Evolutionary conservation across 2,329 filamentous ascomycete genomes (phyloP), one percentile per base, ranked within the genome.

Genomic region (Hortaea werneckii): DNA sequence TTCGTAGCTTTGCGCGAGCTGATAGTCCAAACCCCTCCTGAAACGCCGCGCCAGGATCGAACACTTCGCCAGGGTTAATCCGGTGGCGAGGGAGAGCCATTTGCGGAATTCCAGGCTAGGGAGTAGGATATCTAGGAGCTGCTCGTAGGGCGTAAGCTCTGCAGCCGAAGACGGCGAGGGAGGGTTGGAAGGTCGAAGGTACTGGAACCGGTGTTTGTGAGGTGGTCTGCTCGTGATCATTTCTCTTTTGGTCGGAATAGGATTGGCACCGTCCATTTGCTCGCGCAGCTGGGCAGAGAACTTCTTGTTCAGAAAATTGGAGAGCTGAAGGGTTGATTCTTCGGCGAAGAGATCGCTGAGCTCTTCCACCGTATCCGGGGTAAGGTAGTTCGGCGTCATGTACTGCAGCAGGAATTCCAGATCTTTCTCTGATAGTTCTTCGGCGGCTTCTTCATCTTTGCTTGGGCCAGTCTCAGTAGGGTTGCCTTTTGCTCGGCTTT

Each of bases 201-300:
- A 98, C 2, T 95, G 73, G 64, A 84, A 98, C 10, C 89, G 85
- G 62, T 95, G 88, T 70, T 98, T 98, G 69, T 98, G 89, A 0
- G 92, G 92, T 35, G 92, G 92, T 29, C 79, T 77, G 5, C 92
- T 86, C 6, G 55, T 61, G 1, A 37, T n/a, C 40, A 57, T 57
- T 5, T 12, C 26, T 6, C 9, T 28, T 34, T 7, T 49, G 59
- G 7, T 54, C n/a, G 64, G 55, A 4, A 72, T 69, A 5, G 60
- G 35, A 30, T 70, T 62, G 58, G 89, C 83, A 55, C 82, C 74
- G 1, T 74, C 72, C 40, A 96, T 74, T 55, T 87, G 86, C 3
- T 77, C 71, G 41, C 76, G 78, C n/a, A 98, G 71, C 6, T 77
- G 76, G 5, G 76, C 72, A 1, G 84, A 76, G 63, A 95, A 96